Evolutionary conservation across 2,329 filamentous ascomycete species (phyloP).

Genomic region (Apiospora sp.): DNA sequence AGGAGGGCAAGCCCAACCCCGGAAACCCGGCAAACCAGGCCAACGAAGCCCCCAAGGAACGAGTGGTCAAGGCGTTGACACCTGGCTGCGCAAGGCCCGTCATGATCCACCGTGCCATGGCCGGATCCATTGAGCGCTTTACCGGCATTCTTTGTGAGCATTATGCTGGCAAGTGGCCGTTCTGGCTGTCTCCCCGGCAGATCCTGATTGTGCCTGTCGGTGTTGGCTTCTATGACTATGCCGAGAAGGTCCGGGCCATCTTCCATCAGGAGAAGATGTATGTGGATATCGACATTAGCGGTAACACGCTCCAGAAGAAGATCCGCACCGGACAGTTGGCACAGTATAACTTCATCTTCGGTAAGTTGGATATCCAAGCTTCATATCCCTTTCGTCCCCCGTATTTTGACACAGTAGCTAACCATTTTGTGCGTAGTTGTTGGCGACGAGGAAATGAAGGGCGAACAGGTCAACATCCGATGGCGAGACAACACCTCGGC

Average conservation of each 20-base stretch:
- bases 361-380: conserved; percentile 53
- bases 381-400: neutral
- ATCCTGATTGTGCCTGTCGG: conserved; percentile 82
- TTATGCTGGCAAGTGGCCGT: conserved; percentile 87
- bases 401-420: conserved; percentile 11
- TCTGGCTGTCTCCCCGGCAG: conserved; percentile 87
- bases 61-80: conserved; percentile 59
- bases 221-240: conserved; percentile 75
- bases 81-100: conserved; percentile 80
- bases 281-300: conserved; percentile 73
- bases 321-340: conserved; percentile 81
- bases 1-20: conserved; percentile 41
- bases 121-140: conserved; percentile 68
- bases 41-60: conserved; percentile 48
- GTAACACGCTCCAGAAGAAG: conserved; percentile 90
- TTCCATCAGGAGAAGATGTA: conserved; percentile 72
- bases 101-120: conserved; percentile 89
- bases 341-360: conserved; percentile 86
- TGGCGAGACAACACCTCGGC: conserved; percentile 69
- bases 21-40: conserved; percentile 44
- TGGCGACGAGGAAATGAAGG: conserved; percentile 67
- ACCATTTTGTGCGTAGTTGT: conserved; percentile 53
- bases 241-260: conserved; percentile 73
- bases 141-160: conserved; percentile 84
- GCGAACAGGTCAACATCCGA: conserved; percentile 68